Conservation (phyloP, 768 basidiomycete genomes). For the Amanita muscaria region DNA sequence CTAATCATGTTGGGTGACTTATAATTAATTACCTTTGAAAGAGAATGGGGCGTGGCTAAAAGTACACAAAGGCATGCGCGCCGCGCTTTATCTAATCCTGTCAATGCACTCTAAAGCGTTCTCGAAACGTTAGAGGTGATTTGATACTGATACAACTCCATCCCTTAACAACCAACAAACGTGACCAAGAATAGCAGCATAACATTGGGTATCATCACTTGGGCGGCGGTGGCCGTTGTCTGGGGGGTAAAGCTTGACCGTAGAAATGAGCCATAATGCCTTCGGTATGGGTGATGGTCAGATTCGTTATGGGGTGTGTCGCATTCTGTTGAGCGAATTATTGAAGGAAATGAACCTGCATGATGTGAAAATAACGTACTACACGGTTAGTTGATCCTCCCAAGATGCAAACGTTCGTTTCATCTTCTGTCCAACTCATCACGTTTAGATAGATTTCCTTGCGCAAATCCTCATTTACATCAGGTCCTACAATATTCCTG, state of each 20-base stretch:
- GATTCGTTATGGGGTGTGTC: slow-evolving; percentile 71
- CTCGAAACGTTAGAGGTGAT: too few species aligned
- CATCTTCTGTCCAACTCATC: slow-evolving; percentile 62
- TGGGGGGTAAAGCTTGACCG: slow-evolving; percentile 38
- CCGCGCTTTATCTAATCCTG: too few species aligned
- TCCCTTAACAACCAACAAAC: too few species aligned
- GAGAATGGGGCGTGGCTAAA: too few species aligned
- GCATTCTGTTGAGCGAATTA: slow-evolving; percentile 48
- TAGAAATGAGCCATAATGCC: slow-evolving; percentile 70
- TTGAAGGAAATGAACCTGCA: not conserved
- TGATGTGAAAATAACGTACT: slow-evolving; percentile 29
- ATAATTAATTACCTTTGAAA: too few species aligned
- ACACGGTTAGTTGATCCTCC: slow-evolving; percentile 58
- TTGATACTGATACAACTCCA: too few species aligned
- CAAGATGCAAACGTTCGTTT: slow-evolving; percentile 43
- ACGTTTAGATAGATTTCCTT: slow-evolving; percentile 40
- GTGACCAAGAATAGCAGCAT: too few species aligned
- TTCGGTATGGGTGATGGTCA: slow-evolving; percentile 60
- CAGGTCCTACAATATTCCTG: not conserved
- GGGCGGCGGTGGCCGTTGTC: not conserved
- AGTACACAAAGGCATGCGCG: too few species aligned
- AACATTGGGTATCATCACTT: not conserved
- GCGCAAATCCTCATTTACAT: slow-evolving; percentile 12
- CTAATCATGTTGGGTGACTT: too few species aligned
- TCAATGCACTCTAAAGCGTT: too few species aligned